Evolutionary conservation across 768 basidiomycete genomes (phyloP).

Genomic region (Hericium erinaceus): DNA sequence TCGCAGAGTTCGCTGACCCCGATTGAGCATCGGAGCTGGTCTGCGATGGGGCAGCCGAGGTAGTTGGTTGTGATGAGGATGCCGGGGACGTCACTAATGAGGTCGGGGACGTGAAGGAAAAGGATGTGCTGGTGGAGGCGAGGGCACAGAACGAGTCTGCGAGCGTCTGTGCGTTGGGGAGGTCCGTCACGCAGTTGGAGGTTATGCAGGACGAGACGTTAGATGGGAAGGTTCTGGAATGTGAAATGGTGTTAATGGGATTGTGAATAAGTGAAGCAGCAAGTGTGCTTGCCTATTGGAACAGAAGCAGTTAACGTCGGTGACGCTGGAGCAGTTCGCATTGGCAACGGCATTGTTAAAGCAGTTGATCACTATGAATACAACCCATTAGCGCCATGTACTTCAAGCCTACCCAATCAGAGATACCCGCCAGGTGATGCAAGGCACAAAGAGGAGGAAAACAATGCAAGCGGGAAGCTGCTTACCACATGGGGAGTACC

Average conservation of each 20-base stretch:
- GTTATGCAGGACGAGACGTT: constrained; percentile 30
- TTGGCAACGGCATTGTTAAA: constrained; percentile 28
- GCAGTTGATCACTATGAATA: constrained; percentile 33
- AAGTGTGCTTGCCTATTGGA: constrained; percentile 22
- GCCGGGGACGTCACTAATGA: not conserved
- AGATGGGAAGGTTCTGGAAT: constrained; percentile 25
- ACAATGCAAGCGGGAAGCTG: not conserved
- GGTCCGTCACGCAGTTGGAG: constrained; percentile 26
- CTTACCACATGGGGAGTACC: constrained; percentile 9
- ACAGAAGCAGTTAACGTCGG: constrained; percentile 44
- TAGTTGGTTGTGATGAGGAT: not conserved
- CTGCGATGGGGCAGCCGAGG: not conserved
- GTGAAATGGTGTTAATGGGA: not conserved
- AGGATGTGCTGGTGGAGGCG: constrained; percentile 25
- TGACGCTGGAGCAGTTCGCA: constrained; percentile 35
- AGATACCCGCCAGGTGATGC: too few relatives aligned
- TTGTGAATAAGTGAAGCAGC: not conserved
- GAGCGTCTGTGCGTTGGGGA: constrained; percentile 32
- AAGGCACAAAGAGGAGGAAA: not conserved
- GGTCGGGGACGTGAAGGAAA: constrained; percentile 27
- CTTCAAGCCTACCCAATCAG: too few relatives aligned
- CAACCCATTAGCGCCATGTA: not conserved
- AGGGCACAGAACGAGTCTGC: constrained; percentile 40
- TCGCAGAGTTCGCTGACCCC: not conserved
- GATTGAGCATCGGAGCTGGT: not conserved